These are phyloP conservation scores for Solanum ossicruentum DNA, from an alignment of 257 asterid genomes.

Conservation along the genomic window DNA sequence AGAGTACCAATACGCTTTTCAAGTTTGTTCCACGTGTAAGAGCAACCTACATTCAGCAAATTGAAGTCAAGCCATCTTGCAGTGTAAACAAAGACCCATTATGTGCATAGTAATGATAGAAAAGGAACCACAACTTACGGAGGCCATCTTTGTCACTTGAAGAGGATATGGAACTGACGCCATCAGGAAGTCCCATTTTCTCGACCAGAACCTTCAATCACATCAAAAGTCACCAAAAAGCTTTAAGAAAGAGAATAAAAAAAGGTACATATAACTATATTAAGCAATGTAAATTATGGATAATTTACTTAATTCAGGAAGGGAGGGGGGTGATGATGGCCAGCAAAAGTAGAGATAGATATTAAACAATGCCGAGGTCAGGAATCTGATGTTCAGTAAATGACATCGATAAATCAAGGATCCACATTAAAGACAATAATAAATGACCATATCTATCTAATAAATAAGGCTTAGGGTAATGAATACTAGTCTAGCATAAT, in stretches of 20 bases:
- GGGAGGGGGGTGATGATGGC: neutral
- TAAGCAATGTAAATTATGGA: neutral
- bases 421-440: neutral
- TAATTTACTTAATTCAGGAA: neutral
- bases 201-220: conserved; percentile 78
- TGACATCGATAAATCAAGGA: neutral
- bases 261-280: neutral
- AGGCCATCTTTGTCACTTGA: conserved; percentile 42
- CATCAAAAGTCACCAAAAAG: neutral
- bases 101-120: neutral
- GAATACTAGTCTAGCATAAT: neutral
- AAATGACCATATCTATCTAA: neutral
- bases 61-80: conserved; percentile 12
- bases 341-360: neutral
- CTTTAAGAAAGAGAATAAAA: neutral
- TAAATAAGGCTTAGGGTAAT: neutral
- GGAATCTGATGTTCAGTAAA: neutral
- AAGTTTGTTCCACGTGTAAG: conserved; percentile 53
- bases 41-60: conserved; percentile 43
- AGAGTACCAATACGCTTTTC: conserved; percentile 90
- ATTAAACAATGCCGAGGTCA: neutral
- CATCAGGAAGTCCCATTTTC: conserved; percentile 89
- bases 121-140: conserved; percentile 36
- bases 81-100: neutral
- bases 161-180: conserved; percentile 34